Base-by-base conservation (phyloP, 2,329 filamentous ascomycete genomes). In the Colletotrichum paranaense region DNA sequence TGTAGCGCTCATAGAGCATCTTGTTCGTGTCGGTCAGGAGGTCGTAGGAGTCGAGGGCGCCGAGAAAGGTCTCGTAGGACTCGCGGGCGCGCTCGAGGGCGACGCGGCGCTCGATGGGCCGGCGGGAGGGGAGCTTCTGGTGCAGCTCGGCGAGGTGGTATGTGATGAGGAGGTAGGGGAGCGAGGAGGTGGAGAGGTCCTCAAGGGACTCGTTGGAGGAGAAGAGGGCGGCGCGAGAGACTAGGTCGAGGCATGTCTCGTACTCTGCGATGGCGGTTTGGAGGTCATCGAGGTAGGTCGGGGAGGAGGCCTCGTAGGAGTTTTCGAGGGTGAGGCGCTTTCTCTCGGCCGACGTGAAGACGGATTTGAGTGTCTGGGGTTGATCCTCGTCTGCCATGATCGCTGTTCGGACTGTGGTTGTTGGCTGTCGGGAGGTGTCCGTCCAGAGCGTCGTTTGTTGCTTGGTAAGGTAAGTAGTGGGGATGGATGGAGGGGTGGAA, bases 161-260 rank as follows among this genome's bases (percentile, higher is more conserved):
- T 82, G 93, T 89, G 74, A 95, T 89, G 26, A 95, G 88, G 74
- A 99, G 88, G 81, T 96, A 97, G 84, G 95, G 94, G 38, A 99
- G 85, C 79, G 97, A 92, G n/a, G 89, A 88, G 1, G 96, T 97
- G 16, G 94, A 87, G 38, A 98, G 86, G 84, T 99, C 97, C 74
- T 99, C 97, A 52, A 96, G 83, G 1, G 90, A 89, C 82, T 99
- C 97, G 83, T 99, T 99, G 46, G 92, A 88, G 77, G 95, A 98
- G 88, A 98, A 98, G 66, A 99, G 87, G 0, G 94, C 92, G 30
- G 97, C 87, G 73, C 91, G 88, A 76, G 90, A 87, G 75, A 94
- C 90, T 68, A 94, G 89, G 72, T 90, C 86, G 72, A 93, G 87
- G 81, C 94, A 95, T 81, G 93, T 87, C 78, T 93, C 87, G 83